Base-by-base conservation (phyloP, 2,329 filamentous ascomycete species). In the Drechslerella dactyloides region DNA sequence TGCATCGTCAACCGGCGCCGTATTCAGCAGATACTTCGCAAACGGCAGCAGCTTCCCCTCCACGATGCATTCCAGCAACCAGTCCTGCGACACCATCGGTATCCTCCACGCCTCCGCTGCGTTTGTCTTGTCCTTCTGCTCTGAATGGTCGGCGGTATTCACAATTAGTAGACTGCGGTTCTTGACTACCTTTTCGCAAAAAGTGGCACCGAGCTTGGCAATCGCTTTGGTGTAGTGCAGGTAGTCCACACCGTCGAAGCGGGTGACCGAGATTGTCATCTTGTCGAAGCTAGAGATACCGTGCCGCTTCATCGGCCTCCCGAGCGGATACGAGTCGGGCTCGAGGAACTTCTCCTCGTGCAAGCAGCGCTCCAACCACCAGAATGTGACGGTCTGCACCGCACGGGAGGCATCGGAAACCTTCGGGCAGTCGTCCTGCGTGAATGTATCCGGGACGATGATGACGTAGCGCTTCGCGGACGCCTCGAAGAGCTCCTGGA, bases 311-410 rank as follows among this genome's bases (percentile, higher is more conserved):
- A 97, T 90, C 1, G 94, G 92, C 5, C 86, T 86, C 68, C 91
- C 92, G 23, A 96, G 84, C 44, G 90, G 84, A 78, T 94, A 87
- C 2, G 85, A 82, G 57, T 83, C 81, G 3, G 92, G 91, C 30
- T 89, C 82, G 52, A 91, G 83, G 75, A 93, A 85, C 24, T 81
- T 82, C 79, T 90, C 94, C 74, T 86, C 86, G 78, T 93, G 87
- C 42, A 99, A 82, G 78, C 93, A 97, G 53, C 87, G 86, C 80
- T 99, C 94, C 58, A 99, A 84, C 85, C 93, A 99, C 84, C 94
- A 96, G 78, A 96, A 92, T 10, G 92, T 97, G 33, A 96, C 87
- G 13, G 83, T 77, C 53, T 83, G 79, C 61, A 82, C 81, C 73
- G 81, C 79, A 4, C 63, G 63, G 21, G 75, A 73, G 54, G 76